phyloP scores from a whole-genome alignment of 352 stramenopile genomes.

The Globisporangium alternatum region DNA sequence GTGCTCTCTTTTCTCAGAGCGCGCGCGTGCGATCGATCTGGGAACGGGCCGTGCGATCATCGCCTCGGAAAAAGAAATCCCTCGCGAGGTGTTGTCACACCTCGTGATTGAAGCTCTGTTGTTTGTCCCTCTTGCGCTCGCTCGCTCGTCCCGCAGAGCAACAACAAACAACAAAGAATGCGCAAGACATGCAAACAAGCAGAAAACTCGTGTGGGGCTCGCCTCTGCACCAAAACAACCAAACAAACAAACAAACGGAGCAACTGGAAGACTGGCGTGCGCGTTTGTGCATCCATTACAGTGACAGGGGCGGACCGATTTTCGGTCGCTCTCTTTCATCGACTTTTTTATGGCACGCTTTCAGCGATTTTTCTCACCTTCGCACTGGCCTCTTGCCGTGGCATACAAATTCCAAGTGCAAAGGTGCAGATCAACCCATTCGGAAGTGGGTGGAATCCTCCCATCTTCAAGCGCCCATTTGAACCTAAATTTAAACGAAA shows the following conservation, averaged over 20 bases:
- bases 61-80: not conserved
- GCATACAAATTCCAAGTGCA: slow-evolving; percentile 7
- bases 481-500: slow-evolving; percentile 6
- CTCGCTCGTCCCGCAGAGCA: not conserved
- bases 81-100: not conserved
- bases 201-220: not conserved
- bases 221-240: not conserved
- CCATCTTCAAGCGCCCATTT: slow-evolving; percentile 14
- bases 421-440: slow-evolving; percentile 9
- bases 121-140: not conserved
- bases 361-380: slow-evolving; percentile 10
- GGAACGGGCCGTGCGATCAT: not conserved
- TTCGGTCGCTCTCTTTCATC: not conserved
- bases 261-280: slow-evolving; percentile 12
- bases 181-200: not conserved
- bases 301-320: slow-evolving; percentile 11
- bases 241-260: not conserved
- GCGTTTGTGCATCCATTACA: slow-evolving; percentile 16
- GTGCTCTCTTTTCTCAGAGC: not conserved
- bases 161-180: not conserved
- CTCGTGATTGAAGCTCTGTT: not conserved
- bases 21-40: not conserved
- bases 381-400: slow-evolving; percentile 11
- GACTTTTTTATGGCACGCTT: not conserved
- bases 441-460: slow-evolving; percentile 1